Evolutionary conservation across 1,284 basidiomycete species (phyloP).

Genomic region (Ceratobasidium papillatum): DNA sequence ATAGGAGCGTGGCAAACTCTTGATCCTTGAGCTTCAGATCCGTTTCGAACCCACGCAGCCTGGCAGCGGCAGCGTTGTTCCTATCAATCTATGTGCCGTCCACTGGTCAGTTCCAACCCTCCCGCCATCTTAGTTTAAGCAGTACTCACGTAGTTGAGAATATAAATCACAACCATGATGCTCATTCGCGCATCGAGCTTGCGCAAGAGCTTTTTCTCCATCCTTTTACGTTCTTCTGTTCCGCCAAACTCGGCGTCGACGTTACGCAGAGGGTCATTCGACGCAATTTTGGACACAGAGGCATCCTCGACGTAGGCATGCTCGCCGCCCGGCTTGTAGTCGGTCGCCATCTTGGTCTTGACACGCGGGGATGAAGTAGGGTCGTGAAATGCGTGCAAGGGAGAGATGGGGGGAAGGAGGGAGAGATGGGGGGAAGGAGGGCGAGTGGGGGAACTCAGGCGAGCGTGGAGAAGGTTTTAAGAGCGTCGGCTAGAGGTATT

Average conservation of each 20-base stretch:
- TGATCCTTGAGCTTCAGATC: conserved; percentile 70
- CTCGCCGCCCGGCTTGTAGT: conserved; percentile 12
- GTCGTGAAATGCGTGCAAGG: neutral
- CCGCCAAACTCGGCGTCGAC: conserved; percentile 45
- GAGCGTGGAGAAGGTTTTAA: conserved; percentile 21
- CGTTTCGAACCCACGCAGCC: conserved; percentile 68
- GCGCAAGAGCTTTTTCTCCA: conserved; percentile 46
- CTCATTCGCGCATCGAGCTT: conserved; percentile 46
- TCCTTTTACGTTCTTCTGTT: conserved; percentile 39
- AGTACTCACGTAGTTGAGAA: conserved; percentile 34
- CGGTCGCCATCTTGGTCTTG: neutral
- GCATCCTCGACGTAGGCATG: conserved; percentile 28
- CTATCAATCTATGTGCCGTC: conserved; percentile 42
- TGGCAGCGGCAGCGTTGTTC: conserved; percentile 48
- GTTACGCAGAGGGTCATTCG: conserved; percentile 33
- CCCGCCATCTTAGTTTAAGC: neutral
- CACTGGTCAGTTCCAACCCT: neutral
- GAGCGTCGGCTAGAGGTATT: neutral
- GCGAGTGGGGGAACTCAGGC: conserved; percentile 12
- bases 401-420: conserved; percentile 11
- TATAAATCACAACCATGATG: conserved; percentile 44
- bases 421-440: too few species aligned
- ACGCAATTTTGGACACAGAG: conserved; percentile 32
- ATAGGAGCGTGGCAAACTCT: conserved; percentile 75
- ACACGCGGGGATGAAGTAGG: neutral